Conservation (phyloP, 2,329 filamentous ascomycete genomes). For the Aspergillus sp. region DNA sequence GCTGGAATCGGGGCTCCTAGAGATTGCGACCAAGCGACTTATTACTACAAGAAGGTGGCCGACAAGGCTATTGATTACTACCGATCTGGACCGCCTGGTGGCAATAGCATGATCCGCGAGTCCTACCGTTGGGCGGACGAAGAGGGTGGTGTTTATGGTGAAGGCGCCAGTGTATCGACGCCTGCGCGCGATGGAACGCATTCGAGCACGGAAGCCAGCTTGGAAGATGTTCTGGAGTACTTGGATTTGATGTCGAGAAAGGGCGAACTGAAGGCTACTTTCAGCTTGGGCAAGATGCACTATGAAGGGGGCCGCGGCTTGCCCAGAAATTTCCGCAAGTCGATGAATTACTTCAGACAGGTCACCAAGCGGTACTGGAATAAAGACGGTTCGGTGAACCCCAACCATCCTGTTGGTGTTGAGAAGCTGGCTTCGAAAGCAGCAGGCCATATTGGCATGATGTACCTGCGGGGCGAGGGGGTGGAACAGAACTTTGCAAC, state of each 20-base stretch:
- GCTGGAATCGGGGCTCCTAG: conserved; percentile 81
- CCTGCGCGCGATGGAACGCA: conserved; percentile 72
- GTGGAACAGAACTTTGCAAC: conserved; percentile 75
- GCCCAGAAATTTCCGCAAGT: conserved; percentile 70
- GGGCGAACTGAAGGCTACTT: conserved; percentile 83
- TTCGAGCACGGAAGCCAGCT: conserved; percentile 78
- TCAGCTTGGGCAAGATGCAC: conserved; percentile 80
- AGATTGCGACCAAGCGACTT: conserved; percentile 79
- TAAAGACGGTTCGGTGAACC: conserved; percentile 71
- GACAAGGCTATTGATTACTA: conserved; percentile 90
- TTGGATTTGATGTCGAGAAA: conserved; percentile 87
- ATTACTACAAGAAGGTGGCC: conserved; percentile 90
- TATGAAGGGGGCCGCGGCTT: conserved; percentile 82
- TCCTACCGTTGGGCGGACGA: conserved; percentile 88
- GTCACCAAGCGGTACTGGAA: conserved; percentile 82
- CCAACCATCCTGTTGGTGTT: conserved; percentile 68
- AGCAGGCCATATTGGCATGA: conserved; percentile 82
- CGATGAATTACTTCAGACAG: conserved; percentile 77
- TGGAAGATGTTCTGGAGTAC: conserved; percentile 94
- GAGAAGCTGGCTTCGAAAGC: conserved; percentile 81
- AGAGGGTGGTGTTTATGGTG: conserved; percentile 87
- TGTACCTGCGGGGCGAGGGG: conserved; percentile 87
- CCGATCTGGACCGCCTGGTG: conserved; percentile 86
- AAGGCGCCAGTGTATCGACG: conserved; percentile 86
- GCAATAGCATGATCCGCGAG: conserved; percentile 74